Conservation (phyloP, 345 rosid genomes). For the Melastoma malabathricum region DNA sequence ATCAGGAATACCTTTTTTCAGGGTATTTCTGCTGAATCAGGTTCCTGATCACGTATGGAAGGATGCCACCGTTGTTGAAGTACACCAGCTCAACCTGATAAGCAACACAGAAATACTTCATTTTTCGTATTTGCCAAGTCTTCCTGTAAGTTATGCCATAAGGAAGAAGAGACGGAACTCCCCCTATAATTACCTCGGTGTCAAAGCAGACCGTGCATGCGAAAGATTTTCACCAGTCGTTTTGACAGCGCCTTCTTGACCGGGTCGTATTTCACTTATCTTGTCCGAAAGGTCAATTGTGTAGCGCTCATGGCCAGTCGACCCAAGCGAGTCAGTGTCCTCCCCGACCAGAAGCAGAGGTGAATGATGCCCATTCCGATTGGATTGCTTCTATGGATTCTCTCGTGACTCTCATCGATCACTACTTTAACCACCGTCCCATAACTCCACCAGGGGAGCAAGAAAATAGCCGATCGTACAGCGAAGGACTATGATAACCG, state of each 20-base stretch:
- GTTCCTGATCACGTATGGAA: constrained; percentile 84
- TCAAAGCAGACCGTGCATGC: constrained; percentile 88
- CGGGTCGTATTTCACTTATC: constrained; percentile 68
- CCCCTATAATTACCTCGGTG: constrained; percentile 53
- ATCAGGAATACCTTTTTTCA: no score
- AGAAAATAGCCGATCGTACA: no score
- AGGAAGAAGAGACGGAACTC: not conserved
- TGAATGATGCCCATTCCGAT: constrained; percentile 99
- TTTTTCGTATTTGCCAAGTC: not conserved
- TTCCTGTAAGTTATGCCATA: not conserved
- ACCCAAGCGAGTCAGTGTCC: constrained; percentile 78
- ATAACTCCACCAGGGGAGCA: no score
- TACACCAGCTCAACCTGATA: constrained; percentile 89
- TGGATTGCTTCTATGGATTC: constrained; percentile 94
- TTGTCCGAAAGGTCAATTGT: constrained; percentile 72
- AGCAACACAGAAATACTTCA: not conserved
- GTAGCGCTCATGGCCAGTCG: constrained; percentile 86
- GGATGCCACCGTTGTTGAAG: constrained; percentile 90
- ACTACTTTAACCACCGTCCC: constrained; percentile 75
- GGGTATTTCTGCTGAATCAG: constrained; percentile 32
- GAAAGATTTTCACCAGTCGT: constrained; percentile 83
- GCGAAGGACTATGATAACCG: no score
- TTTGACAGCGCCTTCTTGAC: constrained; percentile 84
- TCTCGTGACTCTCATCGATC: constrained; percentile 93
- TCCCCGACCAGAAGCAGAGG: constrained; percentile 88